Conservation (phyloP, 2,329 filamentous ascomycete species). For the Paraconiothyrium sp. region DNA sequence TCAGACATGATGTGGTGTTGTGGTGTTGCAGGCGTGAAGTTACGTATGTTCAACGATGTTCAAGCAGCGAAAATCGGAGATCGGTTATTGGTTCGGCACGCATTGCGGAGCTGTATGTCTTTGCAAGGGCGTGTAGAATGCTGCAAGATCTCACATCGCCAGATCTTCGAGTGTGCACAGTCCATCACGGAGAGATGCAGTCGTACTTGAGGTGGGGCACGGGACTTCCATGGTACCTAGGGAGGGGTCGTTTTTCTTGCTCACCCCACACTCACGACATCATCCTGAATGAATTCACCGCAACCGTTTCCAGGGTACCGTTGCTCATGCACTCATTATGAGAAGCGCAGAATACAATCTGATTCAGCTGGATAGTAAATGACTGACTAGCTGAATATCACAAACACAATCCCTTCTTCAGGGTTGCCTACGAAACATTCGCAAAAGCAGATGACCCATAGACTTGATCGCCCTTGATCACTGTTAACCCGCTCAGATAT, state of each 20-base stretch:
- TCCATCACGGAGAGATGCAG: not conserved
- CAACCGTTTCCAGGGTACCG: not conserved
- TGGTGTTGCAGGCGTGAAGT: constrained; percentile 5
- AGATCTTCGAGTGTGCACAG: not conserved
- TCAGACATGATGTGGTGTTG: constrained; percentile 18
- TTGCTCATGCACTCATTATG: not conserved
- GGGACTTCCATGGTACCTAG: not conserved
- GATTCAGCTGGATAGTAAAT: constrained; percentile 38
- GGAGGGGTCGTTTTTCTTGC: not conserved
- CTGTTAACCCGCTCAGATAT: not conserved
- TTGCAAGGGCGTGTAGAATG: not conserved
- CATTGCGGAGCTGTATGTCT: constrained; percentile 16
- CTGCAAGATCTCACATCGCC: not conserved
- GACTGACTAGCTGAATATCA: constrained; percentile 40
- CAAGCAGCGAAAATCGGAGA: constrained; percentile 12
- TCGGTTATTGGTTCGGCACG: constrained; percentile 6
- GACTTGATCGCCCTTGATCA: constrained; percentile 20
- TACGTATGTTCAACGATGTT: not conserved
- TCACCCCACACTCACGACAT: constrained; percentile 9
- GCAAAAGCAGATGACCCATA: constrained; percentile 38
- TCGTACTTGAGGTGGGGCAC: constrained; percentile 3
- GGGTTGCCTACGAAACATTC: constrained; percentile 35
- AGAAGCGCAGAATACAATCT: constrained; percentile 26
- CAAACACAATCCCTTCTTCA: constrained; percentile 36
- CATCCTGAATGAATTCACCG: not conserved